Conservation (phyloP, 208 protist species). For the Trypanosoma avium region DNA sequence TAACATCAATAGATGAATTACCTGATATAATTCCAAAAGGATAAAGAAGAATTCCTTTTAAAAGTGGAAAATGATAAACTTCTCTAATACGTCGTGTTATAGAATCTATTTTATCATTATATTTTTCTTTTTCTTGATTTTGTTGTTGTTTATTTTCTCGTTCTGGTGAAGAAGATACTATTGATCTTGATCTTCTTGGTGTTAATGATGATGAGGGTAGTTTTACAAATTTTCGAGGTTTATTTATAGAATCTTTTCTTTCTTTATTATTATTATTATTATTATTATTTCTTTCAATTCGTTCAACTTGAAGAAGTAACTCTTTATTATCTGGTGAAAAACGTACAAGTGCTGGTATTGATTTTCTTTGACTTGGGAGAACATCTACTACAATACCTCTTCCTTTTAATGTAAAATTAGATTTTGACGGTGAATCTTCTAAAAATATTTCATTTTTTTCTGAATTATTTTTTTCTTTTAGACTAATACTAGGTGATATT, state of each 20-base stretch:
- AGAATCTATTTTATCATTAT: not conserved
- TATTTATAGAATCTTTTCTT: not conserved
- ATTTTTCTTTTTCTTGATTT: not conserved
- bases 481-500: not conserved
- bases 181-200: too few species aligned
- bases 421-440: not conserved
- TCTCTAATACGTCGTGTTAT: conserved; percentile 28
- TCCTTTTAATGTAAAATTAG: not conserved
- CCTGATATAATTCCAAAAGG: conserved; percentile 49
- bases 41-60: conserved; percentile 34
- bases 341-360: conserved; percentile 32
- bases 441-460: not conserved
- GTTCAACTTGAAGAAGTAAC: conserved; percentile 44
- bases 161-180: too few species aligned
- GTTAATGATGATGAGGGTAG: too few species aligned
- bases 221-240: too few species aligned
- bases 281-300: conserved; percentile 1
- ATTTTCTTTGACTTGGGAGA: conserved; percentile 3
- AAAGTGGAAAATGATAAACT: conserved; percentile 57
- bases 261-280: not conserved
- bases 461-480: not conserved
- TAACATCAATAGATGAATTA: conserved; percentile 50
- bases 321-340: conserved; percentile 43
- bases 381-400: conserved; percentile 11
- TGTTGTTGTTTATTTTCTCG: too few species aligned